phyloP scores from a whole-genome alignment of 2,329 filamentous ascomycete species.

The Arthrobotrys megalospora region DNA sequence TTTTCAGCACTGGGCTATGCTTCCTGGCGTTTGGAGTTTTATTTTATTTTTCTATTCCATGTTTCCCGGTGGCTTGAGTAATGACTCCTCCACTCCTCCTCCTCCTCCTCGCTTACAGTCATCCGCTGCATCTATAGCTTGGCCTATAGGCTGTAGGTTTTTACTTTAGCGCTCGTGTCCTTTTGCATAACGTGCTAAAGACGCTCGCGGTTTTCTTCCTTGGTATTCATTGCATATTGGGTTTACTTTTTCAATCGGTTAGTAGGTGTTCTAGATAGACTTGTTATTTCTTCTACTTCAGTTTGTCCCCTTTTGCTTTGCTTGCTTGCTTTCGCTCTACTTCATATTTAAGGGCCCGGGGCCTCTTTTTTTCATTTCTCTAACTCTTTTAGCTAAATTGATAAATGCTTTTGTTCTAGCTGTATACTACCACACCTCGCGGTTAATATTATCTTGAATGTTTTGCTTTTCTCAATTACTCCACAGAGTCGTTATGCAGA shows the following conservation, averaged over 20 bases:
- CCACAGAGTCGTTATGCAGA: too few species aligned
- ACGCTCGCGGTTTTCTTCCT: conserved; percentile 1
- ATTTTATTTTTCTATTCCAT: background rate
- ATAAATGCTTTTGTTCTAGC: too few species aligned
- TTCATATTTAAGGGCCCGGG: conserved; percentile 1
- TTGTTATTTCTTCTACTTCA: background rate
- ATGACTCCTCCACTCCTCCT: background rate
- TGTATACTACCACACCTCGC: too few species aligned
- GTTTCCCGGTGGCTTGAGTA: too few species aligned
- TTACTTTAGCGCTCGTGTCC: background rate
- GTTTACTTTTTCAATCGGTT: background rate
- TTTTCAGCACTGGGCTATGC: background rate
- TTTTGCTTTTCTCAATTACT: too few species aligned
- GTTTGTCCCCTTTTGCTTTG: background rate
- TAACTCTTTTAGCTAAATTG: too few species aligned
- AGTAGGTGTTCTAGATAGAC: conserved; percentile 9
- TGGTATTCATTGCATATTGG: conserved; percentile 9
- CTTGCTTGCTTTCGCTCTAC: background rate
- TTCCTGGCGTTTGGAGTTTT: background rate
- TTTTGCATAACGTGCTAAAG: conserved; percentile 16
- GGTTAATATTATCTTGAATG: too few species aligned
- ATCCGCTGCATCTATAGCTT: background rate
- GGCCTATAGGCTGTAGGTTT: background rate
- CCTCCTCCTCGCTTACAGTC: background rate
- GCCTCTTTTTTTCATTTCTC: background rate